These are phyloP conservation scores for Tolypocladium endophyticum DNA, from an alignment of 2,329 filamentous ascomycete genomes.

Conservation along the genomic window DNA sequence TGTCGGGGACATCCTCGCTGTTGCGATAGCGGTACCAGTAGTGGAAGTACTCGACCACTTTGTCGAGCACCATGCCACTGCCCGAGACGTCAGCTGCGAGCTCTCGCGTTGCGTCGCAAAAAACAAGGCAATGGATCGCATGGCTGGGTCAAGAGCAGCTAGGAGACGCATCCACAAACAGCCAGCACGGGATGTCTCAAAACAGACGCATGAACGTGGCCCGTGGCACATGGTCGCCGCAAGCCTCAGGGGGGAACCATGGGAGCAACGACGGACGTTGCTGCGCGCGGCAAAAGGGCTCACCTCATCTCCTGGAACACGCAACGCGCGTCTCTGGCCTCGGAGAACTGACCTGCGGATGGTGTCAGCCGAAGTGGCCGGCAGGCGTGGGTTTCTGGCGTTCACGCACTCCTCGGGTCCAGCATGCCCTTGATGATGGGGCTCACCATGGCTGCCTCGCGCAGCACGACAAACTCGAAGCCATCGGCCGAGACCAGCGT, in stretches of 20 bases:
- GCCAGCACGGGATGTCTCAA: slow-evolving; percentile 33
- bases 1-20: slow-evolving; percentile 63
- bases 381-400: not conserved
- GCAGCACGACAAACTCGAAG: slow-evolving; percentile 65
- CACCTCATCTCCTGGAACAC: slow-evolving; percentile 67
- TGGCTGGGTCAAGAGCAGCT: slow-evolving; percentile 58
- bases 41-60: slow-evolving; percentile 74
- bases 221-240: not conserved
- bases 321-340: slow-evolving; percentile 54
- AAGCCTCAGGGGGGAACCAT: not conserved
- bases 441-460: slow-evolving; percentile 59
- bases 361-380: slow-evolving; percentile 2
- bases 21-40: slow-evolving; percentile 69
- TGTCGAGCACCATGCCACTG: slow-evolving; percentile 66
- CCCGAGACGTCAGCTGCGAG: slow-evolving; percentile 7
- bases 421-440: slow-evolving; percentile 67
- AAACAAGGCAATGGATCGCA: slow-evolving; percentile 5
- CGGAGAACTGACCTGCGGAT: slow-evolving; percentile 48
- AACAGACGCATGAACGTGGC: slow-evolving; percentile 9
- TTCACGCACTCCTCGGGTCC: slow-evolving; percentile 49
- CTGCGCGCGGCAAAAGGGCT: slow-evolving; percentile 14
- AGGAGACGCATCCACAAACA: slow-evolving; percentile 33
- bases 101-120: not conserved
- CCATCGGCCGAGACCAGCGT: slow-evolving; percentile 68
- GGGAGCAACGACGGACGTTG: not conserved